Evolutionary conservation across 805 yeast species (phyloP), one percentile per base, ranked within the genome.

Genomic region (Kuraishia capsulata): DNA sequence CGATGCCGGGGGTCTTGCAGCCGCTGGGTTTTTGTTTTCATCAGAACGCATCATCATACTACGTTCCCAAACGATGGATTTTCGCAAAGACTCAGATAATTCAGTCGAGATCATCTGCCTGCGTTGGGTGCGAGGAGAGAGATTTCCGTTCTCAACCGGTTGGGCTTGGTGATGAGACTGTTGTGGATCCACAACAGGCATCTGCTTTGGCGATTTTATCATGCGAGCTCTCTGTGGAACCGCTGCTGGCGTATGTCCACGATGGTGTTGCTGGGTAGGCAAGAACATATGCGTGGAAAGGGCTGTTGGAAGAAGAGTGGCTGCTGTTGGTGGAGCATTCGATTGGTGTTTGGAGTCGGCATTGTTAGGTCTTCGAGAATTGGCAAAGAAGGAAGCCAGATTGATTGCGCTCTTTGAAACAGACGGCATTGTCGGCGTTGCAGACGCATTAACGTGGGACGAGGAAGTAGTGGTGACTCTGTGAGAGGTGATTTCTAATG

Each of bases 281-380:
- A 73, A 47, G 50, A 75, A 74, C 78, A 75, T 74, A 49, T 75
- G 81, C 2, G 81, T 75, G 4, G 78, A 64, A 26, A 75, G 53
- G 1, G 81, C 80, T 3, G 78, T 73, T n/a, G 81, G 80, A 26
- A 75, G 55, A 16, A 75, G 51, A 0, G 78, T 73, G 1, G 74
- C 60, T 1, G 79, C 79, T 2, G 79, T 69, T 6, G 74, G 69
- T n/a, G 81, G 81, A 1, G 79, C 80, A 47, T 71, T 73, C 1
- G 79, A 74, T 40, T 64, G 66, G 42, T 68, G 73, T 25, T 28
- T 30, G 13, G 31, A 16, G 37, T 37, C 20, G 9, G 40, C 32
- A 20, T 35, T 41, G 17, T 49, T 50, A 3, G 62, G 60, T 35
- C 55, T 53, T 41, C 70, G 53, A 32, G 56, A 60, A 17, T 53